Percentiles rank a stretch among this genome's conserved stretches.
Evolutionary conservation across 129 eudicot species (phyloP).

Genomic region (Chrysanthemum seticuspe): DNA sequence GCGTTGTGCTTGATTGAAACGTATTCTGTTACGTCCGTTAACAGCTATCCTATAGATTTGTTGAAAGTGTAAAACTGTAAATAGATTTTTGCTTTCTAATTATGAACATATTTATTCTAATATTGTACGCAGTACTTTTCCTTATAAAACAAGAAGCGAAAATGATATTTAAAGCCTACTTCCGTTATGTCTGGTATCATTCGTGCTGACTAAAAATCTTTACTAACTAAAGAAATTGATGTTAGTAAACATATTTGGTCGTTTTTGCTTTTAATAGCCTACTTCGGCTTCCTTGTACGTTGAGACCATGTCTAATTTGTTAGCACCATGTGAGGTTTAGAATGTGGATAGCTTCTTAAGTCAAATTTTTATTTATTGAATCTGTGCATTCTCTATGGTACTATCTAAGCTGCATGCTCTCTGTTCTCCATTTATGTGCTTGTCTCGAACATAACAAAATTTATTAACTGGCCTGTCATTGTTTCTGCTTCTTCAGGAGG

Average conservation of each 20-base stretch:
- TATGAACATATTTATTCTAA: not conserved
- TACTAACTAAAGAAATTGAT: not conserved
- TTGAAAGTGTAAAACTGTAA: no score
- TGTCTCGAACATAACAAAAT: not conserved
- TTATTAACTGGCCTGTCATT: not conserved
- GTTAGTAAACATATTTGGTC: not conserved
- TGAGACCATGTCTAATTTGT: no score
- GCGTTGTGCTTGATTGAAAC: not conserved
- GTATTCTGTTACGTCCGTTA: not conserved
- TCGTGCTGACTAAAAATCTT: not conserved
- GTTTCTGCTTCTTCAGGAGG: slow-evolving; percentile 48
- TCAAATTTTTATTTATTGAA: not conserved
- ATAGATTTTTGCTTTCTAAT: not conserved
- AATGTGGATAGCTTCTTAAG: not conserved
- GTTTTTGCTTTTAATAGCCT: no score
- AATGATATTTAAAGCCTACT: not conserved
- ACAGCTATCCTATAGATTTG: no score
- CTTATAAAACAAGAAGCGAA: not conserved
- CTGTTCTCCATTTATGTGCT: not conserved
- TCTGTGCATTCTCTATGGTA: not conserved
- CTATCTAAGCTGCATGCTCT: not conserved
- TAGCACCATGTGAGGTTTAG: no score
- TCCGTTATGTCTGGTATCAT: not conserved
- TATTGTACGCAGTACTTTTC: not conserved
- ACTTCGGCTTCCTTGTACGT: no score